Percentiles rank a stretch among this genome's conserved stretches.
Conservation (phyloP, 2,329 filamentous ascomycete genomes). For the Proliferodiscus dingleyae region DNA sequence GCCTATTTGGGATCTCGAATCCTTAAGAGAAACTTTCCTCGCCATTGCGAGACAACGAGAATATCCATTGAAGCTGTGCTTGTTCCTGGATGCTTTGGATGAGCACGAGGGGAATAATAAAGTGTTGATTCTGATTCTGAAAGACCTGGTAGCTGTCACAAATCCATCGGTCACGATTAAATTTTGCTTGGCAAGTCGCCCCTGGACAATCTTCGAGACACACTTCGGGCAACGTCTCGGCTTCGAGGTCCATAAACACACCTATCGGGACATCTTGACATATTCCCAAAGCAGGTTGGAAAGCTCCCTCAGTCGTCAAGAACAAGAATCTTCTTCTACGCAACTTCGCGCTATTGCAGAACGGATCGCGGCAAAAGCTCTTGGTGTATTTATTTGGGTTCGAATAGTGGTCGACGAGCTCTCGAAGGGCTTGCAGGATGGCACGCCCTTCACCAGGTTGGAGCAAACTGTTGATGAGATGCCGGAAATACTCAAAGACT, state of each 20-base stretch:
- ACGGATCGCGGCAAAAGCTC: slow-evolving; percentile 1
- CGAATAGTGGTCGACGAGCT: slow-evolving; percentile 4
- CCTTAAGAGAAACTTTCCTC: background rate
- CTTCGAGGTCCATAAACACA: slow-evolving; percentile 2
- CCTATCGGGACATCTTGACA: background rate
- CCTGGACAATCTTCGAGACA: background rate
- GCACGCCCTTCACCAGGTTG: slow-evolving; percentile 5
- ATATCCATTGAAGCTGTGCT: background rate
- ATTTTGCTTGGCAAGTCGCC: slow-evolving; percentile 4
- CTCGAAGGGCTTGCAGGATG: slow-evolving; percentile 13
- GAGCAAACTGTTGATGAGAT: slow-evolving; percentile 8
- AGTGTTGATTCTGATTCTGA: background rate
- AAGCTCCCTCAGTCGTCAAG: background rate
- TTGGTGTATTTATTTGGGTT: slow-evolving; percentile 7
- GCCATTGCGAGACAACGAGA: background rate
- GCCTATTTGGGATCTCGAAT: background rate
- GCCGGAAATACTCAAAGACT: slow-evolving; percentile 17
- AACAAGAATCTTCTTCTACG: background rate
- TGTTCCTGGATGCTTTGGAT: slow-evolving; percentile 8
- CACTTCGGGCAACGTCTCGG: background rate
- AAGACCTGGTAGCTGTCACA: background rate
- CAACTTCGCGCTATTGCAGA: no score
- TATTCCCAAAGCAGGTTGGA: background rate
- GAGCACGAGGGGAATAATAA: slow-evolving; percentile 4
- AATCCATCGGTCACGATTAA: background rate